Evolutionary conservation across 1,284 basidiomycete species (phyloP), one percentile per base, ranked within the genome.

Genomic region (Crepidotus sp.): DNA sequence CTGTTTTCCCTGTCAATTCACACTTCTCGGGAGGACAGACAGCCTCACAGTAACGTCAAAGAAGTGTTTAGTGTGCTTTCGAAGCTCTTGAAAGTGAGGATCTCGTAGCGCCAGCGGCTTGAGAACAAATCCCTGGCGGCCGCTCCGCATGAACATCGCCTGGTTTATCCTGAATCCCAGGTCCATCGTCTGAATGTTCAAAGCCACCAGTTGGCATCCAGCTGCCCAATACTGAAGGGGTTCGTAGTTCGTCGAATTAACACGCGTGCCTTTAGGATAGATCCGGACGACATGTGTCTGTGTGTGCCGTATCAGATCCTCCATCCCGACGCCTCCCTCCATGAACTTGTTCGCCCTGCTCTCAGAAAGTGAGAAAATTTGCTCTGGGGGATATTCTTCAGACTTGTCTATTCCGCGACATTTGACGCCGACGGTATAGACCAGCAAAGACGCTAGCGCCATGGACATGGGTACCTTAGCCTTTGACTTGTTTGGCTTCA

Each of bases 401-500:
- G 93, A 85, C 64, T 91, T 87, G 65, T 92, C 90, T 60, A 98
- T 77, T 0, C 95, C 94, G 30, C 83, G 83, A 56, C 85, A 96
- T 61, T 95, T 95, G 54, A 98, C 93, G 9, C 95, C 96, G 33
- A 95, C 79, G 2, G 95, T 97, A 63, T 98, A 98, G 15, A 98
- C 83, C 7, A 98, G 74, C 11, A 98, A 73, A 0, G 76, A 73
- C 1, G 80, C 76, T 1, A 99, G 43, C 6, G 43, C 44, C 40
- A 52, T 37, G 8, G 43, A 49, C 31, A 41, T 51, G 10, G 36
- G 39, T 7, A 40, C 46, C 41, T 27, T 57, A 49, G 36, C 35
- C 50, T 35, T 57, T 51, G 0, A 29, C 27, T 14, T 27, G 10
- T 54, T 53, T 6, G 42, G 7, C 13, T 43, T 45, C 1, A 36